Evolutionary conservation across 1,284 basidiomycete genomes (phyloP).

Genomic region (Rhizoctonia solani): DNA sequence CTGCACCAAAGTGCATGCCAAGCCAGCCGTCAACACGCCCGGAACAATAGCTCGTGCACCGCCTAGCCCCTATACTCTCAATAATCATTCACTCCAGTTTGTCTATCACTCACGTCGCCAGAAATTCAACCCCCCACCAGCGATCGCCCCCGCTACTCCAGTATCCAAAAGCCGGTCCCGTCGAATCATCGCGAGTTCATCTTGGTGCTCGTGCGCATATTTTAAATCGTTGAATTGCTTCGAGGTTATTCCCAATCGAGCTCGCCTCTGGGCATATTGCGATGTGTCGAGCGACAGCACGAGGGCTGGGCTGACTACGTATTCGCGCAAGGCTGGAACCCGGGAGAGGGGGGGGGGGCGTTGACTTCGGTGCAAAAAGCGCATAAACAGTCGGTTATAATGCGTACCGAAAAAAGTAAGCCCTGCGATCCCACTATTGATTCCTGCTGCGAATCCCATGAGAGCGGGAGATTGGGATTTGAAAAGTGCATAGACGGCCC

Average conservation of each 20-base stretch:
- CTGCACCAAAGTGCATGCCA: conserved; percentile 63
- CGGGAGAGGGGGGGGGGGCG: too few relatives aligned
- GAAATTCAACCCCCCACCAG: conserved; percentile 58
- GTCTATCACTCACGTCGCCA: conserved; percentile 50
- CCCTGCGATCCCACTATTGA: conserved; percentile 69
- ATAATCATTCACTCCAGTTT: background rate
- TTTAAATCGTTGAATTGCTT: conserved; percentile 41
- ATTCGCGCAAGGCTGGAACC: conserved; percentile 65
- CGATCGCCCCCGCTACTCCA: conserved; percentile 62
- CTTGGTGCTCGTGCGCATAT: background rate
- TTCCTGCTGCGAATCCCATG: conserved; percentile 56
- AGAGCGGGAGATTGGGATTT: conserved; percentile 52
- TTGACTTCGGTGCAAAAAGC: background rate
- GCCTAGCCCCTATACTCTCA: conserved; percentile 43
- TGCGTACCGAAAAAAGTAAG: conserved; percentile 71
- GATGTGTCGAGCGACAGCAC: conserved; percentile 45
- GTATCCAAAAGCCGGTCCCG: conserved; percentile 63
- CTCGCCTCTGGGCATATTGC: conserved; percentile 50
- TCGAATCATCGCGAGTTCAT: conserved; percentile 53
- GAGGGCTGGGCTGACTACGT: conserved; percentile 60
- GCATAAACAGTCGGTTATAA: background rate
- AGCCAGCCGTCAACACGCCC: conserved; percentile 58
- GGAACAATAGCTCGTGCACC: conserved; percentile 53
- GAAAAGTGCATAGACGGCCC: conserved; percentile 59
- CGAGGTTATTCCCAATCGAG: conserved; percentile 41